Base-by-base conservation (phyloP, 2,329 filamentous ascomycete species). In the Fusarium cyanostomum region DNA sequence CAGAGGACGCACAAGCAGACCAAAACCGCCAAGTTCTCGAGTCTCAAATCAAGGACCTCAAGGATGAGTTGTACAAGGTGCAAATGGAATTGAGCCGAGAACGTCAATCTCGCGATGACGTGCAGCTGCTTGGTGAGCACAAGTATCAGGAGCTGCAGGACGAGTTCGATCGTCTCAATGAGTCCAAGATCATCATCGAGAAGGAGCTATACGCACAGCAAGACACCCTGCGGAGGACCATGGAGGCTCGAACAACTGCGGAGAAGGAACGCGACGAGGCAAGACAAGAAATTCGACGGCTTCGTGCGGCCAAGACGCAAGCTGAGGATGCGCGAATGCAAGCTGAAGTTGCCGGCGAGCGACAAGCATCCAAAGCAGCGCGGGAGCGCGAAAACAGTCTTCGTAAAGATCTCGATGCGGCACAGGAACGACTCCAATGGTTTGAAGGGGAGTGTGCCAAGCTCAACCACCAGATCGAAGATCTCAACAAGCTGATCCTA, bases 191-290 rank as follows among this genome's bases (percentile, higher is more conserved):
- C 70, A 96, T 89, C 42, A 97, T 99, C 63, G 94, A 99, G 77
- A 98, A 97, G 76, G 94, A 98, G 77, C 89, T 99, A 75, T 98
- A 98, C 74, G 90, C 92, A 6, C 94, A 98, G 73, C 94, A 97
- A 75, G 94, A 99, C 73, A 91, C 92, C 10, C 85, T 97, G 41
- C 88, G 95, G 33, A 88, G 94, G 52, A 92, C 93, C 10, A 92
- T 90, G 66, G 93, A 97, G 75, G 90, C 92, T 42, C 87, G 92
- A 28, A 84, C 88, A 6, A 86, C 87, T 6, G 92, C 92, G 1
- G 94, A 99, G 73, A 87, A 90, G 65, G 92, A 96, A 71, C 91
- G 94, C 3, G 95, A 96, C 71, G 92, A 97, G 52, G 90, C 95
- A 38, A 92, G 96, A 56, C 84, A 86, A 31, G 94, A 98, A 73